Evolutionary conservation across 2,329 filamentous ascomycete genomes (phyloP), one percentile per base, ranked within the genome.

Genomic region (Colletotrichum sp.): DNA sequence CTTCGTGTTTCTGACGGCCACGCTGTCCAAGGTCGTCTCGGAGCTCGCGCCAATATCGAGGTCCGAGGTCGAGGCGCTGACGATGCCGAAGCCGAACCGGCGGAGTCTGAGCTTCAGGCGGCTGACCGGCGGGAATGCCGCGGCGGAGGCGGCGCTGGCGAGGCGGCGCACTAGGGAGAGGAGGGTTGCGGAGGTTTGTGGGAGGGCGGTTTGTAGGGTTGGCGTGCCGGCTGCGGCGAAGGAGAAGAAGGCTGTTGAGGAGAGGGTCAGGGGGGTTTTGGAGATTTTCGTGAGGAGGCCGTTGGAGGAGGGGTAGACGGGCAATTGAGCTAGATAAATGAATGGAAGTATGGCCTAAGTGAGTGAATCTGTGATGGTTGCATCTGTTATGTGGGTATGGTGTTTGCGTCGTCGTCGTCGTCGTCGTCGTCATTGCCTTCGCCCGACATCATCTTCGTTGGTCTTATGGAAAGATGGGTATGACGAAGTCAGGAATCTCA

Each of bases 1-100:
- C 0, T 98, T 98, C 81, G 94, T 98, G 3, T 96, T 98, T 78
- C 87, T 98, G 19, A 95, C 94, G 0, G 93, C 95, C 11, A 96
- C 96, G 85, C 88, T 98, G 1, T 85, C 88, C 3, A 87, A 88
- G 6, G 85, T 91, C 2, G 86, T 88, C 3, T 82, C 85, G 1
- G 90, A 92, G 71, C 83, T 92, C 8, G 83, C 81, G 55, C 89
- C 79, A 29, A 79, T 89, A 2, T 84, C 80, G 15, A 84, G 84
- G 22, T 81, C 82, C 0, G 85, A 87, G 66, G 67, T 84, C 64
- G 80, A 88, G 75, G 76, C 81, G 52, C 64, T 88, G 77, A 61
- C 79, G 79, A 57, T 57, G 78, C 30, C 67, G 78, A 69, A 49
- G 39, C 69, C 79, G 16, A 80, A 78, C 29, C 85, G 85, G 13